A percentile compares a stretch with the other conserved stretches of the same genome.
Conservation (phyloP, 1,284 basidiomycete species). For the Cryptococcus wingfieldii region DNA sequence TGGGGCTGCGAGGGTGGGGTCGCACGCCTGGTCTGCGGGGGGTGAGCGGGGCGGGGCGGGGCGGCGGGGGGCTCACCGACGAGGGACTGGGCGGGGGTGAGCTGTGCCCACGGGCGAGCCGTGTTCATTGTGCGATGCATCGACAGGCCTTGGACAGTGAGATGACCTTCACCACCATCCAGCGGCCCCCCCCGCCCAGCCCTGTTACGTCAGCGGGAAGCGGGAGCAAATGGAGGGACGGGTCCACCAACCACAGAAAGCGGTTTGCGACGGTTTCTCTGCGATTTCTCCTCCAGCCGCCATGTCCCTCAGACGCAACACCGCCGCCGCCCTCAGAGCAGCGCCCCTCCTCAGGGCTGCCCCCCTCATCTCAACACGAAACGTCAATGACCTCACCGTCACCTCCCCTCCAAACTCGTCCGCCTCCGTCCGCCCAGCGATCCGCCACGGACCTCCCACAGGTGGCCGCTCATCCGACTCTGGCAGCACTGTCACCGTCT, state of each 20-base stretch:
- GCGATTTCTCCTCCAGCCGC: background rate
- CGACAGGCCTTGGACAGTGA: too few species aligned
- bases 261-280: too few species aligned
- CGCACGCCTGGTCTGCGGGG: conserved; percentile 69
- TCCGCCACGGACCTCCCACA: conserved; percentile 62
- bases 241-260: conserved; percentile 4
- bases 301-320: conserved; percentile 30
- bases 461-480: conserved; percentile 81
- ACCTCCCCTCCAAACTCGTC: conserved; percentile 19
- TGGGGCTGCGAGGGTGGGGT: conserved; percentile 77
- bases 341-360: conserved; percentile 16
- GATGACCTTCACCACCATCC: too few species aligned
- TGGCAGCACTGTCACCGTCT: conserved; percentile 91
- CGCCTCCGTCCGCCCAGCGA: conserved; percentile 56
- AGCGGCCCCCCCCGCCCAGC: background rate
- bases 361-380: conserved; percentile 8
- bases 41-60: background rate
- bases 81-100: conserved; percentile 43
- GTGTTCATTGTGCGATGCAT: conserved; percentile 23
- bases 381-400: conserved; percentile 43
- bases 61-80: conserved; percentile 34
- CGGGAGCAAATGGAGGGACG: background rate
- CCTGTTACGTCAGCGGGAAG: background rate
- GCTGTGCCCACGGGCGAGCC: conserved; percentile 36
- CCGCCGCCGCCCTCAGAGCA: conserved; percentile 33